Conservation (phyloP, 2,329 filamentous ascomycete genomes). For the Trichoderma sp. region DNA sequence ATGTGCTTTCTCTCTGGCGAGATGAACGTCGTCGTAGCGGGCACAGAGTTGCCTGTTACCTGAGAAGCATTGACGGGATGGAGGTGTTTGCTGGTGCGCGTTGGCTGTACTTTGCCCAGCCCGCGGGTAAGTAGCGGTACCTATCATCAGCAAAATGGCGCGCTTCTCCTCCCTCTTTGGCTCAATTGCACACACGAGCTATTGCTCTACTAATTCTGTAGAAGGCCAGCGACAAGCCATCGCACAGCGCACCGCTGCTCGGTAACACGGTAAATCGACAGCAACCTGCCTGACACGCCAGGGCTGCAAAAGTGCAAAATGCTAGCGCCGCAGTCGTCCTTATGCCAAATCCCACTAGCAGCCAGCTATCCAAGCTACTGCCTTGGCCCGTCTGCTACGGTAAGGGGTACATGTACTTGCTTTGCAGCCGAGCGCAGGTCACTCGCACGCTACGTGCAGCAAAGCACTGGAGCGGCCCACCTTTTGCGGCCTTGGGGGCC, state of each 20-base stretch:
- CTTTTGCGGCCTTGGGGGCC: neutral
- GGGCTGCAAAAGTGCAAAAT: slow-evolving; percentile 3
- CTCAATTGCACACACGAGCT: neutral
- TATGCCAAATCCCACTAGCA: neutral
- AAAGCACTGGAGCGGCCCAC: slow-evolving; percentile 1
- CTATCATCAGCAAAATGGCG: neutral
- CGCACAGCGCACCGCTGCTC: neutral
- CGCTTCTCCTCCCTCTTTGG: neutral
- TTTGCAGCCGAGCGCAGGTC: slow-evolving; percentile 14
- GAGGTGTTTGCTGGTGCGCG: too few species aligned
- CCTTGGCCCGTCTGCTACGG: slow-evolving; percentile 14
- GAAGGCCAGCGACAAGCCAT: neutral
- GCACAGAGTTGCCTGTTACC: neutral
- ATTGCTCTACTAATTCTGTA: neutral
- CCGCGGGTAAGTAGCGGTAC: neutral
- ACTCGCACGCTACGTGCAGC: slow-evolving; percentile 16
- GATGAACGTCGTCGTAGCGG: too few species aligned
- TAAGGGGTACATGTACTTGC: slow-evolving; percentile 11
- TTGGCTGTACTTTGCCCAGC: neutral
- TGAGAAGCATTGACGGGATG: neutral
- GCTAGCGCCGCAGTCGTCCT: neutral
- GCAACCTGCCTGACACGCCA: neutral
- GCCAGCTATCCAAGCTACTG: neutral
- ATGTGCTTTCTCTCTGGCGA: neutral
- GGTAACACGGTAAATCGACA: neutral